A percentile compares a stretch with the other conserved stretches of the same genome.
phyloP scores from a whole-genome alignment of 164 flowering plant species.

The Brasenia schreberi region DNA sequence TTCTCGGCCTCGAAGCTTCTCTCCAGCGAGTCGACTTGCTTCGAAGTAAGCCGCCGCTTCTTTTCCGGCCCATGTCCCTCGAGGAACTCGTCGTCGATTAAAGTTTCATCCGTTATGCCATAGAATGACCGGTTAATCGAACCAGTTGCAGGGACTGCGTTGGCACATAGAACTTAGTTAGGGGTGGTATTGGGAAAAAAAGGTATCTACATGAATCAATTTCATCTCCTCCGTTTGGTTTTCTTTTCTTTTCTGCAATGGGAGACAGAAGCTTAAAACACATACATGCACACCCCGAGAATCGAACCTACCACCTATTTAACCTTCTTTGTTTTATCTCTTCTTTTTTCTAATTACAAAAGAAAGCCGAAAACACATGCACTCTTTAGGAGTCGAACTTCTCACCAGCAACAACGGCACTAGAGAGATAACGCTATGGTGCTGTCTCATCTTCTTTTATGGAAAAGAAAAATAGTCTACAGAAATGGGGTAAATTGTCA shows the following conservation, averaged over 20 bases:
- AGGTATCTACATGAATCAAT: too few relatives aligned
- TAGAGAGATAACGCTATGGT: too few relatives aligned
- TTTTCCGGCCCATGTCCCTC: slow-evolving; percentile 39
- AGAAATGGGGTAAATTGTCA: too few relatives aligned
- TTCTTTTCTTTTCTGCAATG: background rate
- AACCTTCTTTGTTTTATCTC: too few relatives aligned
- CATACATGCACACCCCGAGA: too few relatives aligned
- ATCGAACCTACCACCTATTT: too few relatives aligned
- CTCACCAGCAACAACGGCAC: too few relatives aligned
- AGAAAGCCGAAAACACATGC: too few relatives aligned
- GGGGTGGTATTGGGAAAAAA: background rate
- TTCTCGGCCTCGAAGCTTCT: slow-evolving; percentile 71
- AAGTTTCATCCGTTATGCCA: background rate
- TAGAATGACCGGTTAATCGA: background rate
- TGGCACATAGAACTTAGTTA: background rate
- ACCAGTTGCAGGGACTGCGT: background rate
- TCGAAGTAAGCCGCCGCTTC: slow-evolving; percentile 54
- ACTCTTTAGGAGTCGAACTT: too few relatives aligned
- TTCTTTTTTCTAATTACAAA: too few relatives aligned
- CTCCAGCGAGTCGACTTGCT: slow-evolving; percentile 69
- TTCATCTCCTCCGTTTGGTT: background rate
- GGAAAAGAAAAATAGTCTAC: too few relatives aligned
- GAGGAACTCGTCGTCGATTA: slow-evolving; percentile 48
- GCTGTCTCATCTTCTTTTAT: too few relatives aligned
- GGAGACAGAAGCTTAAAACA: background rate